These are phyloP conservation scores for Rhamnella rubrinervis DNA, from an alignment of 331 rosid genomes.

Conservation along the genomic window DNA sequence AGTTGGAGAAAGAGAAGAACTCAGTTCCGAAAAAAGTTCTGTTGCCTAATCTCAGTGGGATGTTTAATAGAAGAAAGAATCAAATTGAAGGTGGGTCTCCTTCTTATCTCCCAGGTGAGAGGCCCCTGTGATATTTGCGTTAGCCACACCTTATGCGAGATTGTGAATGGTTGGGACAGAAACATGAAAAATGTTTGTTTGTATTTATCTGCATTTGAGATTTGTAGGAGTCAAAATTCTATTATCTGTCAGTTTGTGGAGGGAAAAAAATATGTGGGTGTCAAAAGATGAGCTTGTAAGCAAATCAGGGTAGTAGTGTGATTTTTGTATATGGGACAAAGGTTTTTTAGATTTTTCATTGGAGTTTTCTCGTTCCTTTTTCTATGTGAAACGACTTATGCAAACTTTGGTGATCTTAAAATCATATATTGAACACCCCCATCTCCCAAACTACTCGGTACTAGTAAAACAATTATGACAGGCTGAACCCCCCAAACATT, in stretches of 20 bases:
- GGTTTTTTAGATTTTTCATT: constrained; percentile 20
- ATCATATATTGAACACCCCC: no score
- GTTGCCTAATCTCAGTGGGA: constrained; percentile 65
- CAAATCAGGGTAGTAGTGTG: constrained; percentile 10
- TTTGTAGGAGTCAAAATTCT: not conserved
- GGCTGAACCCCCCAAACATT: no score
- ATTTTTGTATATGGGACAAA: constrained; percentile 37
- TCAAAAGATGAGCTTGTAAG: constrained; percentile 1
- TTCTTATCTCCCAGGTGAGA: constrained; percentile 88
- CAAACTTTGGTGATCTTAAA: no score
- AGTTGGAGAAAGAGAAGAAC: constrained; percentile 62
- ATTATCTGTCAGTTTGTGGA: no score
- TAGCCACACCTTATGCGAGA: constrained; percentile 27
- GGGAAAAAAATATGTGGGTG: no score
- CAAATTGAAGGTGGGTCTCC: constrained; percentile 78
- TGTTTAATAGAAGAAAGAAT: constrained; percentile 75
- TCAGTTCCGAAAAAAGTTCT: constrained; percentile 67
- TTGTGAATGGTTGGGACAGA: constrained; percentile 35
- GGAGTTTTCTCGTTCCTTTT: no score
- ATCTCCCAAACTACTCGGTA: no score
- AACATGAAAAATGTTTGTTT: constrained; percentile 36
- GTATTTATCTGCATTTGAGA: constrained; percentile 24
- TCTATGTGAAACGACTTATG: no score
- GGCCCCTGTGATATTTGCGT: constrained; percentile 47
- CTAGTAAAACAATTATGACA: no score